Percentiles rank a stretch among this genome's conserved stretches.
These are phyloP conservation scores for Berberis vulgaris DNA, from an alignment of 164 flowering plant genomes.

Conservation along the genomic window DNA sequence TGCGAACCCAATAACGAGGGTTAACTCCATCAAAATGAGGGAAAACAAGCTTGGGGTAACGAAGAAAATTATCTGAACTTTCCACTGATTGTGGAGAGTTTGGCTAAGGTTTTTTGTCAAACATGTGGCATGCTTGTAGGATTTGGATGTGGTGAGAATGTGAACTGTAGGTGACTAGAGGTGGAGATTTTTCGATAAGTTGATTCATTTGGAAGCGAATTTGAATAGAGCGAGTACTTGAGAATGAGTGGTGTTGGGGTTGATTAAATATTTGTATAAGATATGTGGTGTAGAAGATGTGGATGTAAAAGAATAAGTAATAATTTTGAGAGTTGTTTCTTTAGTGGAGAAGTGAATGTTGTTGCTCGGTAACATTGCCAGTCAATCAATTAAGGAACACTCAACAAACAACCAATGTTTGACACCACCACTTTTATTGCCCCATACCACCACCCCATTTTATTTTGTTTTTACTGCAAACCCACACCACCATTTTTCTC, in stretches of 20 bases:
- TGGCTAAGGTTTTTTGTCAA: conserved; percentile 53
- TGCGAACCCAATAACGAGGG: too few relatives aligned
- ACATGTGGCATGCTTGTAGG: conserved; percentile 37
- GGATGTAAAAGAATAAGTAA: conserved; percentile 11
- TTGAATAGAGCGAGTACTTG: conserved; percentile 41
- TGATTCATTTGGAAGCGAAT: conserved; percentile 9
- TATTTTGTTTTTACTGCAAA: too few relatives aligned
- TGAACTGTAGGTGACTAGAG: conserved; percentile 43
- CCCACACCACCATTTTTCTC: too few relatives aligned
- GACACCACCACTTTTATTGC: too few relatives aligned
- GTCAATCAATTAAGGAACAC: too few relatives aligned
- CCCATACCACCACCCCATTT: too few relatives aligned
- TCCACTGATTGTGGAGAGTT: conserved; percentile 21
- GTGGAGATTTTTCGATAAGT: conserved; percentile 18
- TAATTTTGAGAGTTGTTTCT: neutral
- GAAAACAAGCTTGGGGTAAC: conserved; percentile 21
- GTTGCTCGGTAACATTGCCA: too few relatives aligned
- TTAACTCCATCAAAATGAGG: conserved; percentile 46
- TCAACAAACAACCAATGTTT: too few relatives aligned
- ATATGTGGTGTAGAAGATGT: conserved; percentile 13
- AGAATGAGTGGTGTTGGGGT: conserved; percentile 16
- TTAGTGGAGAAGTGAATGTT: too few relatives aligned
- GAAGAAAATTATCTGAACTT: conserved; percentile 14
- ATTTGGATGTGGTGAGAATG: conserved; percentile 28
- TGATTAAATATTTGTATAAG: conserved; percentile 19